Evolutionary conservation across 164 flowering plant species (phyloP).

Genomic region (Nymphaea thermarum): DNA sequence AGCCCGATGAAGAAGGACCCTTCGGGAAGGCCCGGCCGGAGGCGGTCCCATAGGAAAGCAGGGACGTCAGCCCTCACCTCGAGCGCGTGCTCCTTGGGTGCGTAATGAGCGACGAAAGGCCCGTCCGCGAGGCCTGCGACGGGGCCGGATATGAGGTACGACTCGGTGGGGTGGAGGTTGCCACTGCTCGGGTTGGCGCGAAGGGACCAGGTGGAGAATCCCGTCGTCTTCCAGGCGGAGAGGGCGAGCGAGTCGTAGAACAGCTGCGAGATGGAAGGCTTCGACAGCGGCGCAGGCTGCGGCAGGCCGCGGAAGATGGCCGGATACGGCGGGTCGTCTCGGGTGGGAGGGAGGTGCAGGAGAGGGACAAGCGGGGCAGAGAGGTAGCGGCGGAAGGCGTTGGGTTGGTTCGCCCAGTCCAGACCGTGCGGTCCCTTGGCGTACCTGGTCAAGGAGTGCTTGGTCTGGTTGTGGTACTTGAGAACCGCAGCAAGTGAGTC

Average conservation of each 20-base stretch:
- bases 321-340: slow-evolving; percentile 27
- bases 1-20: slow-evolving; percentile 59
- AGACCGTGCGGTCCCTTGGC: slow-evolving; percentile 83
- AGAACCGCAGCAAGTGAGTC: slow-evolving; percentile 28
- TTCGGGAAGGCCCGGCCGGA: slow-evolving; percentile 22
- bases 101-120: slow-evolving; percentile 76
- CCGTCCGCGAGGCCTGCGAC: slow-evolving; percentile 31
- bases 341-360: slow-evolving; percentile 27
- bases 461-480: slow-evolving; percentile 79
- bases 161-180: slow-evolving; percentile 88
- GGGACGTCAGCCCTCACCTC: slow-evolving; percentile 47
- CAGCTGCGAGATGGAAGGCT: slow-evolving; percentile 48
- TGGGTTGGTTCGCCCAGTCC: slow-evolving; percentile 97
- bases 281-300: slow-evolving; percentile 42
- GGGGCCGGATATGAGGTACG: slow-evolving; percentile 60
- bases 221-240: slow-evolving; percentile 87
- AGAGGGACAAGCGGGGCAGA: slow-evolving; percentile 59
- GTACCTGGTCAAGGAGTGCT: slow-evolving; percentile 60
- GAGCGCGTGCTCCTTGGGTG: slow-evolving; percentile 72
- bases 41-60: slow-evolving; percentile 21
- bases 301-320: slow-evolving; percentile 49
- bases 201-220: slow-evolving; percentile 81
- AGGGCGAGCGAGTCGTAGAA: slow-evolving; percentile 75
- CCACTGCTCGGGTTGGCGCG: slow-evolving; percentile 98
- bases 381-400: slow-evolving; percentile 81